Percentiles rank a stretch among this genome's conserved stretches.
Conservation (phyloP, 192 early-diverging fungal species). For the Dimargaris cristalligena region DNA sequence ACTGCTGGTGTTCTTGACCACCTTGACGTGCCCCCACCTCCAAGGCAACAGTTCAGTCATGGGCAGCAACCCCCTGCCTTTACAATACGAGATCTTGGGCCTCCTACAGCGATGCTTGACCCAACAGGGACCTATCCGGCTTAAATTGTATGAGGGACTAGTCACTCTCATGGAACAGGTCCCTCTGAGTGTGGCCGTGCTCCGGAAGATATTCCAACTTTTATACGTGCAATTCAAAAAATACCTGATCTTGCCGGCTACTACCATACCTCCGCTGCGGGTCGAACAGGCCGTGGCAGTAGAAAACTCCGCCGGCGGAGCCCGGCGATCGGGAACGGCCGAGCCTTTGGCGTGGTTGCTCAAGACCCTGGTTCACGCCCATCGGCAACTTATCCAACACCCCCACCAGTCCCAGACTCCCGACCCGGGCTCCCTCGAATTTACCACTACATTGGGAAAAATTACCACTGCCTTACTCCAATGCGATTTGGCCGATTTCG, state of each 20-base stretch:
- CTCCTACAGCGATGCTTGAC: slow-evolving; percentile 48
- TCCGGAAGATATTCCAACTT: slow-evolving; percentile 24
- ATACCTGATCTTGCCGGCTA: not conserved
- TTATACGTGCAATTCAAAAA: slow-evolving; percentile 27
- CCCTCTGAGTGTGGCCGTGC: slow-evolving; percentile 17
- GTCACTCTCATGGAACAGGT: slow-evolving; percentile 23
- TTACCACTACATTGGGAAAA: not conserved
- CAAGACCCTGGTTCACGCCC: slow-evolving; percentile 4
- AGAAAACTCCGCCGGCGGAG: slow-evolving; percentile 4
- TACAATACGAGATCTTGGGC: slow-evolving; percentile 25
- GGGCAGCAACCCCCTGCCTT: not conserved
- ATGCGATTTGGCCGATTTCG: slow-evolving; percentile 46
- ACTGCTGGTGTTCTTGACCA: slow-evolving; percentile 32
- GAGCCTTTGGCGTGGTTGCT: slow-evolving; percentile 34
- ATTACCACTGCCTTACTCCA: slow-evolving; percentile 3
- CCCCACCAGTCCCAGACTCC: not conserved
- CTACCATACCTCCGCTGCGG: slow-evolving; percentile 12
- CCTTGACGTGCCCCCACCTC: slow-evolving; percentile 15
- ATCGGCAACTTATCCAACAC: not conserved
- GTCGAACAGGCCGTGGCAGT: slow-evolving; percentile 13
- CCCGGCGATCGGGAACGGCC: slow-evolving; percentile 20
- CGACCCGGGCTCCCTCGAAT: not conserved
- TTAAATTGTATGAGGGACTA: slow-evolving; percentile 35
- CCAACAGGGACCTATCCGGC: slow-evolving; percentile 45
- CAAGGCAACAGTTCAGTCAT: slow-evolving; percentile 10